Evolutionary conservation across 2,329 filamentous ascomycete genomes (phyloP).

Genomic region (Fonsecaea monophora): DNA sequence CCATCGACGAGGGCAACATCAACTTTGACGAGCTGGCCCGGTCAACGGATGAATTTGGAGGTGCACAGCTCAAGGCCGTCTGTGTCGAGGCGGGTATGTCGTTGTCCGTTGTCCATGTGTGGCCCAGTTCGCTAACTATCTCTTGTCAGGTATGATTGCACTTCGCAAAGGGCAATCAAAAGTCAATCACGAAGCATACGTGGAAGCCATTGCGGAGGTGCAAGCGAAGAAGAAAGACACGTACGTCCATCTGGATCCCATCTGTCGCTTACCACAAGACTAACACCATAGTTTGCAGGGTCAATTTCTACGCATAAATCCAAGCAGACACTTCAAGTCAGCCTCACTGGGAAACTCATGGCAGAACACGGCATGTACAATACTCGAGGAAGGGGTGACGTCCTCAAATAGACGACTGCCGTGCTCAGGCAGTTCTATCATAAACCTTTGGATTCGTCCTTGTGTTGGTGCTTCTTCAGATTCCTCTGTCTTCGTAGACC

Average conservation of each 20-base stretch:
- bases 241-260: constrained; percentile 43
- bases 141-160: constrained; percentile 82
- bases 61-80: constrained; percentile 96
- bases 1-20: constrained; percentile 79
- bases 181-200: constrained; percentile 97
- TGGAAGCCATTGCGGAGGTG: constrained; percentile 96
- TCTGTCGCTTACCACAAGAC: constrained; percentile 6
- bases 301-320: constrained; percentile 46
- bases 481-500: not conserved
- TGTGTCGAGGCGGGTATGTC: constrained; percentile 80
- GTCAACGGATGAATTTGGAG: constrained; percentile 97
- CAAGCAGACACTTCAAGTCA: not conserved
- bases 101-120: not conserved
- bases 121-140: constrained; percentile 16
- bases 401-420: constrained; percentile 7
- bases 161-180: constrained; percentile 92
- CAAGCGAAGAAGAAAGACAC: constrained; percentile 87
- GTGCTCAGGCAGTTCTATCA: not conserved
- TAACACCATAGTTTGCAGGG: constrained; percentile 28
- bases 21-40: constrained; percentile 96
- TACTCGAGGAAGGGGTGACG: constrained; percentile 3
- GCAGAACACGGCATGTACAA: constrained; percentile 18
- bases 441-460: not conserved
- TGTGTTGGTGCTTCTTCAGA: not conserved
- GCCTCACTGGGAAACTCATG: not conserved